A percentile compares a stretch with the other conserved stretches of the same genome.
phyloP scores from a whole-genome alignment of 2,329 filamentous ascomycete genomes.

The Chrysoporthe cubensis region DNA sequence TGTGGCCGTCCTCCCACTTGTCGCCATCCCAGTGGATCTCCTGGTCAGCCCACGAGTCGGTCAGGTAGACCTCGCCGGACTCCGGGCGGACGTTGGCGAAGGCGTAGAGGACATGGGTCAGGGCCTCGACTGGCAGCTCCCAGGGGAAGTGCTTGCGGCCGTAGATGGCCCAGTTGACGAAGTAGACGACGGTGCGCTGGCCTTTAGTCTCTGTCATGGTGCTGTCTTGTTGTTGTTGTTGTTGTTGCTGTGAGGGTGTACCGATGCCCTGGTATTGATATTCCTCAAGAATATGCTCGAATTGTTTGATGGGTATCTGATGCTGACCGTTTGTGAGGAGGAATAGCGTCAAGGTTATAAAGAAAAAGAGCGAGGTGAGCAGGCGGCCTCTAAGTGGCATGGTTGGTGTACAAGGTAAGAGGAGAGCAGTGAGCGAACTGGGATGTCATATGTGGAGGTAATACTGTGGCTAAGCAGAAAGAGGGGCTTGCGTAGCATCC shows the following conservation, averaged over 20 bases:
- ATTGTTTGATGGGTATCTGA: constrained; percentile 15
- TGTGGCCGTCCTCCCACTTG: constrained; percentile 76
- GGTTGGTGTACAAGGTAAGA: background rate
- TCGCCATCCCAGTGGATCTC: constrained; percentile 76
- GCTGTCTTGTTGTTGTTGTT: constrained; percentile 29
- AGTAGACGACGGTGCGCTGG: constrained; percentile 73
- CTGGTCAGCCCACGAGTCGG: constrained; percentile 67
- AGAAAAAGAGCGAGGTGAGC: constrained; percentile 12
- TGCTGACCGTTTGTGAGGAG: constrained; percentile 19
- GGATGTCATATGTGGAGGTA: constrained; percentile 14
- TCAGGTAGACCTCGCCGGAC: constrained; percentile 75
- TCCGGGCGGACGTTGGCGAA: constrained; percentile 86
- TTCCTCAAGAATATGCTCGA: constrained; percentile 22
- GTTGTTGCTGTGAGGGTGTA: constrained; percentile 7
- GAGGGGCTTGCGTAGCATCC: background rate
- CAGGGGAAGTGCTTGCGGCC: constrained; percentile 83
- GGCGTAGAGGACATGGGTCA: constrained; percentile 88
- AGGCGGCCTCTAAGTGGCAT: constrained; percentile 28
- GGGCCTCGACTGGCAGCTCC: constrained; percentile 76
- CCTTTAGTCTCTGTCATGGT: constrained; percentile 48
- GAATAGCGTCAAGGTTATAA: constrained; percentile 20
- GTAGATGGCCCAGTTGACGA: constrained; percentile 86
- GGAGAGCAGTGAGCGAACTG: background rate
- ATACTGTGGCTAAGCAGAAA: constrained; percentile 17
- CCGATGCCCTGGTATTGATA: constrained; percentile 18